Conservation (phyloP, 208 protist genomes). For the Trypanosoma lewisi region DNA sequence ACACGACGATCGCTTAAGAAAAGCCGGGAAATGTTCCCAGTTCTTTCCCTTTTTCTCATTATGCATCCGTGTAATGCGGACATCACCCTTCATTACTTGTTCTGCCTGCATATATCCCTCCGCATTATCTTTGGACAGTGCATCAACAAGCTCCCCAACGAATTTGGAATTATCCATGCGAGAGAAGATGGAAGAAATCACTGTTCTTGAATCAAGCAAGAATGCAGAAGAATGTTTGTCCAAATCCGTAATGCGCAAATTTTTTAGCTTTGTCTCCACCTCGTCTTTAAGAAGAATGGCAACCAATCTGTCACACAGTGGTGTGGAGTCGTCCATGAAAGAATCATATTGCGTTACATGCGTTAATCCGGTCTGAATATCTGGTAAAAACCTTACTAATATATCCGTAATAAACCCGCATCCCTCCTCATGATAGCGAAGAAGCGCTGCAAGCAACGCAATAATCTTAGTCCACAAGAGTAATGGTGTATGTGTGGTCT, state of each 20-base stretch:
- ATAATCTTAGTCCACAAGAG: conserved; percentile 30
- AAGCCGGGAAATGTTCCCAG: neutral
- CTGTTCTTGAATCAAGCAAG: neutral
- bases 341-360: neutral
- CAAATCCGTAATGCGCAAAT: neutral
- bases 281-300: conserved; percentile 21
- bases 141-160: conserved; percentile 13
- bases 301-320: conserved; percentile 15
- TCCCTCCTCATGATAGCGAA: conserved; percentile 19
- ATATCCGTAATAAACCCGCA: conserved; percentile 24
- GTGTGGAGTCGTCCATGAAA: conserved; percentile 17
- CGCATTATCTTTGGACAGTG: conserved; percentile 1
- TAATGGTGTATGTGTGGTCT: conserved; percentile 13
- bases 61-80: neutral
- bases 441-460: conserved; percentile 19
- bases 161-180: no score
- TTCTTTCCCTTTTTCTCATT: neutral
- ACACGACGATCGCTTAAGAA: neutral
- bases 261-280: conserved; percentile 15
- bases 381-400: conserved; percentile 22
- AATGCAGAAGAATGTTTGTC: neutral
- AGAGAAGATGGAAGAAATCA: no score
- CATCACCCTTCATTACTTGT: neutral
- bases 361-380: conserved; percentile 18
- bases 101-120: no score